Evolutionary conservation across 208 protist species (phyloP), one percentile per base, ranked within the genome.

Genomic region (Naegleria lovaniensis): DNA sequence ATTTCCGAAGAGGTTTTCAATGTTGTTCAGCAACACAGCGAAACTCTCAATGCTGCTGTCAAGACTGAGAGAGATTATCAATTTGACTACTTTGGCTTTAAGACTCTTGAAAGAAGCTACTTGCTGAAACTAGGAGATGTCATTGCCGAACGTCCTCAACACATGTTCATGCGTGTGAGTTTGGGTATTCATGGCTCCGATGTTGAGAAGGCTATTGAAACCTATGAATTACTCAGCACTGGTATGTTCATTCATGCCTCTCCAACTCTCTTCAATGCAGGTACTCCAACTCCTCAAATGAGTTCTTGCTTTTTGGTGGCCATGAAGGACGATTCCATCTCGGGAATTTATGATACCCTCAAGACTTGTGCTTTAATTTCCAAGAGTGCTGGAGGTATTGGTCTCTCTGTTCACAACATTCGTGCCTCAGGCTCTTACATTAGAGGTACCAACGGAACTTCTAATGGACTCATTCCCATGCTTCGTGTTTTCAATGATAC

Each of bases 321-420:
- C n/a, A 99, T 99, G 96, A 98, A 98, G 91, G 98, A 99, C 3
- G 99, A 99, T 95, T 98, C 96, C 79, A 99, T 99, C 91, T 97
- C 99, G 55, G 99, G 99, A 76, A 99, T 99, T 93, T 99, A 99
- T 94, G 98, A 99, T 88, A 99, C 99, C 0, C 95, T 99, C 9
- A 99, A 99, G 94, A 96, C 97, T 88, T 99, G 98, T 91, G 98
- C 98, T 29, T 90, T 98, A 91, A 99, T 99, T 93, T 98, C 96
- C 91, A 99, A 99, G 93, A 96, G 94, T 75, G 98, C 98, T 67
- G 99, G 99, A 90, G 99, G 99, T 89, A 99, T 99, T 91, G 99
- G 99, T 87, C 89, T 99, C 58, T 96, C 97, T 91, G 94, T 98
- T 15, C 97, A 99, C 95, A 98, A 98, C 92, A 99, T 99, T 92